Percentiles rank a stretch among this genome's conserved stretches.
Conservation (phyloP, 164 flowering plant genomes). For the Nymphaea thermarum region DNA sequence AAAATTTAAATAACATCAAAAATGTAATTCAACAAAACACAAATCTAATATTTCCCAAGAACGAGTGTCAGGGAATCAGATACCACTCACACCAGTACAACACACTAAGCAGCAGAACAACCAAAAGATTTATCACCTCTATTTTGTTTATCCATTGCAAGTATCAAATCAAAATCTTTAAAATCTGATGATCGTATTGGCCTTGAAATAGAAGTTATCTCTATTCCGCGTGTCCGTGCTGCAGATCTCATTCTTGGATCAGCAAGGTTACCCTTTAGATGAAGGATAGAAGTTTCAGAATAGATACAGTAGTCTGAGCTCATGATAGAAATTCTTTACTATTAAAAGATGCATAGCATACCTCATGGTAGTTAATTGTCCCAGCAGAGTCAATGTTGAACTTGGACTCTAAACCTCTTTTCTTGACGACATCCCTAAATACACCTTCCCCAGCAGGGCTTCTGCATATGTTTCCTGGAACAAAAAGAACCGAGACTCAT, state of each 20-base stretch:
- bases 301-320: background rate
- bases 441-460: conserved; percentile 99
- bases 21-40: background rate
- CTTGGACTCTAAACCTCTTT: conserved; percentile 44
- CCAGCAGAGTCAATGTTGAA: conserved; percentile 97
- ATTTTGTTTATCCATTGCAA: conserved; percentile 92
- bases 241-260: conserved; percentile 93
- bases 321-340: background rate
- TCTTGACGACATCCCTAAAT: conserved; percentile 60
- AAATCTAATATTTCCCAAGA: background rate
- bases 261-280: conserved; percentile 76
- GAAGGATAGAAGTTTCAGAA: background rate
- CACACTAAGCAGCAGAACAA: too few relatives aligned
- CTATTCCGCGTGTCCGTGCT: conserved; percentile 72
- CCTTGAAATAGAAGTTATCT: conserved; percentile 86
- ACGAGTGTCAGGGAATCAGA: too few relatives aligned
- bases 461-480: conserved; percentile 61
- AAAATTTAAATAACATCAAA: too few relatives aligned
- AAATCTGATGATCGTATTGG: conserved; percentile 31
- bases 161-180: conserved; percentile 27
- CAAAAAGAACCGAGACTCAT: background rate
- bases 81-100: too few relatives aligned
- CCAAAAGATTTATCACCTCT: conserved; percentile 31
- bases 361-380: conserved; percentile 46
- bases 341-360: background rate